Base-by-base conservation (phyloP, 2,329 filamentous ascomycete genomes). In the Gaeumannomyces sp. region DNA sequence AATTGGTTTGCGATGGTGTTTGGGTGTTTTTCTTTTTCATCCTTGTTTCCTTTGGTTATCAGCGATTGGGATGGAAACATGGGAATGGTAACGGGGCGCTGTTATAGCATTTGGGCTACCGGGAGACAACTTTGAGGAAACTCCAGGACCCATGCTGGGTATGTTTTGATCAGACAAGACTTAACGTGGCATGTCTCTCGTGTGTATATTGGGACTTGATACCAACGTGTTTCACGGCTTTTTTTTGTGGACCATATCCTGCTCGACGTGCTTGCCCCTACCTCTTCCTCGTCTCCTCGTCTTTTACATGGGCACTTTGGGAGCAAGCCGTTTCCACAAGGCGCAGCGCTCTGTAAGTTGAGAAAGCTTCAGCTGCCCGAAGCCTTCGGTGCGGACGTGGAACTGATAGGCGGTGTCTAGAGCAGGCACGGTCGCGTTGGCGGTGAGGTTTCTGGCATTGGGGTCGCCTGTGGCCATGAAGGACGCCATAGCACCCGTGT, bases 401-500 rank as follows among this genome's bases (percentile, higher is more conserved):
- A 84, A 87, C 71, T 87, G 80, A 65, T 78, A 70, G 0, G 75
- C 77, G 0, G 73, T 70, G 25, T 72, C 70, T 10, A 83, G 68
- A 13, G 71, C 66, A 1, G 85, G 84, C 10, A 86, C 79, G 33
- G 73, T 75, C 1, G 66, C 66, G 64, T 78, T 76, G 19, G 14
- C 14, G 0, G 83, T 86, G 50, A 87, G 67, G 66, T 87, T 87
- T 65, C 83, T 77, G 16, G 77, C 73, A 69, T 88, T 87, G 0
- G 85, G 84, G 71, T 87, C 79, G 0, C 83, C 84, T 0, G 82
- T 85, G 71, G 83, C 78, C 65, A 88, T 82, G 72, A 87, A 88
- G 29, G 81, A 84, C 0, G 83, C 85, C 70, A 88, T 81, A 0
- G 85, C 84, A 5, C 86, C 85, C 1, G 81, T 65, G 59, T 81